These are phyloP conservation scores for Sporisorium scitamineum DNA, from an alignment of 1,284 basidiomycete genomes.

Conservation along the genomic window DNA sequence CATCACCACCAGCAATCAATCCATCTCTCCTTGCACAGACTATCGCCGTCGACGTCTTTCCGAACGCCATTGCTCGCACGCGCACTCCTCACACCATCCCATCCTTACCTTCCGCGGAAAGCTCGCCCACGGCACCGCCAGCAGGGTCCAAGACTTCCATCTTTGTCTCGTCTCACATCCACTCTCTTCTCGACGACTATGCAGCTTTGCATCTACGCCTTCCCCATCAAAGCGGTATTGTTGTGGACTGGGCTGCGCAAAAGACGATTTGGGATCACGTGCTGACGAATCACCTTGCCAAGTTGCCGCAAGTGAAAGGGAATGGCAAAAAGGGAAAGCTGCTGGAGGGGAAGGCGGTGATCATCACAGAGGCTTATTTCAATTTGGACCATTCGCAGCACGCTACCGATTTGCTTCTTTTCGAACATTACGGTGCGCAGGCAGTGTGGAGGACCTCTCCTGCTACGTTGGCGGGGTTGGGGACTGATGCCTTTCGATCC, in stretches of 20 bases:
- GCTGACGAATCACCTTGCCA: conserved; percentile 28
- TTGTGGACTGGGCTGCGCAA: conserved; percentile 66
- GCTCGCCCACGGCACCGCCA: conserved; percentile 33
- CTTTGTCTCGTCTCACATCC: conserved; percentile 55
- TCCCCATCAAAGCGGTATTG: conserved; percentile 60
- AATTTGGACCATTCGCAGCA: conserved; percentile 90
- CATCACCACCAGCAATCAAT: background rate
- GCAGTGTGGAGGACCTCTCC: conserved; percentile 76
- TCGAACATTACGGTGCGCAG: conserved; percentile 93
- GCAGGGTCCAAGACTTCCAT: conserved; percentile 21
- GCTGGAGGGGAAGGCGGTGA: conserved; percentile 42
- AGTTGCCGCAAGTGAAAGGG: background rate
- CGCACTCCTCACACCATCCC: conserved; percentile 30
- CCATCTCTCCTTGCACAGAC: background rate
- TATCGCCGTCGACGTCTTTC: conserved; percentile 12
- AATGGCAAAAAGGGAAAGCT: conserved; percentile 6
- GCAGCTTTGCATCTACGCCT: conserved; percentile 58
- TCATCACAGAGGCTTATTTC: conserved; percentile 93
- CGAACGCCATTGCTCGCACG: conserved; percentile 58
- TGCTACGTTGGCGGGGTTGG: conserved; percentile 22
- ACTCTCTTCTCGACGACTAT: conserved; percentile 51
- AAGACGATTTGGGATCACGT: conserved; percentile 64
- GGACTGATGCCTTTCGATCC: conserved; percentile 13
- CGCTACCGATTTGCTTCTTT: conserved; percentile 90
- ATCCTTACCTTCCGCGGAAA: background rate